Percentiles rank a stretch among this genome's conserved stretches.
Evolutionary conservation across 768 basidiomycete species (phyloP).

Genomic region (Amanita jacksonii): DNA sequence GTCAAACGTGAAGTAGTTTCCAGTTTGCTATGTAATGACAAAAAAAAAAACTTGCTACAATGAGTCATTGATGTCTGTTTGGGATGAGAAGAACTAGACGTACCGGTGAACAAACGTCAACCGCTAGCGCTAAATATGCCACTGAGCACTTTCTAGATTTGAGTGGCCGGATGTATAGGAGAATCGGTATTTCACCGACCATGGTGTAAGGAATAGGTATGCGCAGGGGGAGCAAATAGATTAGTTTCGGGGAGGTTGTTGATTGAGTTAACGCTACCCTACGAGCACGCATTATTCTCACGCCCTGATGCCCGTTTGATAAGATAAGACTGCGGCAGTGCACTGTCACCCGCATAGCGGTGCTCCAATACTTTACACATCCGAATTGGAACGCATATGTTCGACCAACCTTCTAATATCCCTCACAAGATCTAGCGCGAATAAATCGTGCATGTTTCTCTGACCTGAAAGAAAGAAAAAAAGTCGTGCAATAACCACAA

Average conservation of each 20-base stretch:
- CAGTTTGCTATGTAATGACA: slow-evolving; percentile 88
- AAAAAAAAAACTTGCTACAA: slow-evolving; percentile 84
- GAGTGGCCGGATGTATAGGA: slow-evolving; percentile 86
- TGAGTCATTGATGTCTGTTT: background rate
- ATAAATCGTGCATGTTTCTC: too few relatives aligned
- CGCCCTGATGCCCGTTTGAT: too few relatives aligned
- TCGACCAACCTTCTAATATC: too few relatives aligned
- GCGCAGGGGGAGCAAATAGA: slow-evolving; percentile 76
- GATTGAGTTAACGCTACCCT: too few relatives aligned
- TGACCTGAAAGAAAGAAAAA: too few relatives aligned
- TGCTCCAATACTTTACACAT: too few relatives aligned
- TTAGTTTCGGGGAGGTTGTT: slow-evolving; percentile 86
- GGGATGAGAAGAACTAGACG: slow-evolving; percentile 20
- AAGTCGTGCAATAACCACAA: too few relatives aligned
- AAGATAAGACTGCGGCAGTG: too few relatives aligned
- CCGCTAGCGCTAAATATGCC: slow-evolving; percentile 83
- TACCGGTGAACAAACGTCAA: slow-evolving; percentile 82
- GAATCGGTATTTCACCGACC: slow-evolving; percentile 93
- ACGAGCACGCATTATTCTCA: too few relatives aligned
- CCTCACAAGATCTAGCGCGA: too few relatives aligned
- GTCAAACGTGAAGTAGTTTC: slow-evolving; percentile 75
- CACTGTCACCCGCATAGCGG: too few relatives aligned
- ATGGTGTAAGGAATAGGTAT: slow-evolving; percentile 84
- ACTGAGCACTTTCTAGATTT: slow-evolving; percentile 83
- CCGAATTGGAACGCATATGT: too few relatives aligned